phyloP scores from a whole-genome alignment of 495 filamentous ascomycete genomes.

The Penicillium lividum region DNA sequence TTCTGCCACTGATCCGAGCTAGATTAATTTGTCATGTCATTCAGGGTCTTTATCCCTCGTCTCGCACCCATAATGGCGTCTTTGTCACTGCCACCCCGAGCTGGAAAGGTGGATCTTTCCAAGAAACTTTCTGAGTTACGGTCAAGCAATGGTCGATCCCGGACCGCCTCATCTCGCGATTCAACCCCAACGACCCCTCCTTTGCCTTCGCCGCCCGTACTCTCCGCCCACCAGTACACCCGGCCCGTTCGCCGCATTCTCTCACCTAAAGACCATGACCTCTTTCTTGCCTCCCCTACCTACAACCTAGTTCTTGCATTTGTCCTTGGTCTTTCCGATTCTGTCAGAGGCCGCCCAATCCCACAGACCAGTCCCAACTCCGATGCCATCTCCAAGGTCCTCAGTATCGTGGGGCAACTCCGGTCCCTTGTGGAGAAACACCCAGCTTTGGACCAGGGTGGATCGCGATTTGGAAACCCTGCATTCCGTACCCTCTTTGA shows the following conservation, averaged over 20 bases:
- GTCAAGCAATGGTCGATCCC: slow-evolving; percentile 54
- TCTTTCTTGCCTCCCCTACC: slow-evolving; percentile 78
- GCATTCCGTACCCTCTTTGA: slow-evolving; percentile 84
- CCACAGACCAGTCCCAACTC: slow-evolving; percentile 58
- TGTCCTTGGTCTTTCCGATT: slow-evolving; percentile 82
- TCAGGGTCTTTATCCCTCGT: neutral
- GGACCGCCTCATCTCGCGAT: slow-evolving; percentile 56
- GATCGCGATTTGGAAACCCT: slow-evolving; percentile 93
- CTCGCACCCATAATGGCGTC: slow-evolving; percentile 29
- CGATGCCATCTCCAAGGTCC: slow-evolving; percentile 60
- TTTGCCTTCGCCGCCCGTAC: slow-evolving; percentile 68
- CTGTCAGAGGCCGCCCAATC: slow-evolving; percentile 72
- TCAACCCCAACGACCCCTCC: slow-evolving; percentile 70
- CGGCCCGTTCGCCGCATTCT: slow-evolving; percentile 76
- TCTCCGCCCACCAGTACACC: slow-evolving; percentile 60
- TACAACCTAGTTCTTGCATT: slow-evolving; percentile 78
- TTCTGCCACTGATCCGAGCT: slow-evolving; percentile 1
- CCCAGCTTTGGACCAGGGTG: slow-evolving; percentile 80
- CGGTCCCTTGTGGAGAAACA: slow-evolving; percentile 61
- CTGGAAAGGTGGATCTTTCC: slow-evolving; percentile 57
- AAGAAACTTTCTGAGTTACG: slow-evolving; percentile 69
- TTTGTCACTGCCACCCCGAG: slow-evolving; percentile 16
- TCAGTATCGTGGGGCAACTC: slow-evolving; percentile 68
- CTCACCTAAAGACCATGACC: slow-evolving; percentile 72
- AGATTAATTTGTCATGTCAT: neutral